Base-by-base conservation (phyloP, 495 filamentous ascomycete species). In the Cercophora sp. region DNA sequence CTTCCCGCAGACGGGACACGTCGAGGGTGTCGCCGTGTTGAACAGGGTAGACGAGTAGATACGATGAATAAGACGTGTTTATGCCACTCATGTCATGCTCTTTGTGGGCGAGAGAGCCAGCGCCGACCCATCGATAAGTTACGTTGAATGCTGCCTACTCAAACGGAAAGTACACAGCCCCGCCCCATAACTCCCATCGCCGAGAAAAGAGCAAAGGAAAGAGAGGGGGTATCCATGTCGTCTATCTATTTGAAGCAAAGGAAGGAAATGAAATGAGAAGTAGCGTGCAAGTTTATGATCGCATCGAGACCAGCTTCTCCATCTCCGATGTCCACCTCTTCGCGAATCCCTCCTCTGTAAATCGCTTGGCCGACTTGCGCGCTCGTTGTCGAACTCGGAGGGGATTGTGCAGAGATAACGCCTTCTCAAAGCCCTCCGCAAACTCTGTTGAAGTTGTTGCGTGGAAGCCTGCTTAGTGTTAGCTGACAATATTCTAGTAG, bases 1-100 rank as follows among this genome's bases (percentile, higher is more conserved):
- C 73, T 98, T 98, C 70, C 93, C 93, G 39, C 93, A 97, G 77
- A 97, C 93, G 20, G 84, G 89, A 5, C 93, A 98, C 78, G 93
- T 97, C 0, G 93, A 98, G 68, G 88, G 93, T 35, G 90, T 96
- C 49, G 93, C 88, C 27, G 82, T 97, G 23, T 67, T 97, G 61
- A 83, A 76, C 26, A 62, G 76, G 48, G 69, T 78, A n/a, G 68
- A 76, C 43, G 53, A 46, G 8, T 49, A 29, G n/a, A n/a, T n/a
- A n/a, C n/a, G n/a, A n/a, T n/a, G n/a, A n/a, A n/a, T n/a, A n/a
- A n/a, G n/a, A n/a, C n/a, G n/a, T n/a, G n/a, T n/a, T n/a, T n/a
- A n/a, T n/a, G n/a, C n/a, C n/a, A n/a, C n/a, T n/a, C n/a, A n/a
- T n/a, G n/a, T n/a, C n/a, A n/a, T n/a, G n/a, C n/a, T n/a, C n/a